phyloP scores from a whole-genome alignment of 1,284 basidiomycete genomes.

The Ganoderma resinaceum region DNA sequence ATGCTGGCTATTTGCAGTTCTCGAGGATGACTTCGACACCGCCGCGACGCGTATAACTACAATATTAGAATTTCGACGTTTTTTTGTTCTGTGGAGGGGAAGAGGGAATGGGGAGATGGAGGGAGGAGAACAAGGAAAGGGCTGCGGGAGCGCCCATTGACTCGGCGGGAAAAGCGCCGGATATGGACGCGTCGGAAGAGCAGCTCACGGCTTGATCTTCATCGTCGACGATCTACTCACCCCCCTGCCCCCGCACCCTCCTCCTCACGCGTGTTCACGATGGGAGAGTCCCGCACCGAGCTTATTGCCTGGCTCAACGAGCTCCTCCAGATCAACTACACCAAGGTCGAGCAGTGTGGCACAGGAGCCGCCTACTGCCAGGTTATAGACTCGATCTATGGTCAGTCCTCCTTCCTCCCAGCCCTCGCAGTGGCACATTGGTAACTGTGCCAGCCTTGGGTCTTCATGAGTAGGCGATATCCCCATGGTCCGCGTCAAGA shows the following conservation, averaged over 20 bases:
- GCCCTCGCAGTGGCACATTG: constrained; percentile 8
- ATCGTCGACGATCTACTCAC: constrained; percentile 36
- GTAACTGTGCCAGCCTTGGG: constrained; percentile 16
- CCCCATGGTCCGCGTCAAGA: constrained; percentile 89
- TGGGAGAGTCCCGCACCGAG: constrained; percentile 81
- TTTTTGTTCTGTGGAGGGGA: not conserved
- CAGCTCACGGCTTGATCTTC: constrained; percentile 30
- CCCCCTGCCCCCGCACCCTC: constrained; percentile 6
- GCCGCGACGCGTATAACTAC: not conserved
- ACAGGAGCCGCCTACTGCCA: constrained; percentile 91
- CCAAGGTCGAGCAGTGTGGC: constrained; percentile 95
- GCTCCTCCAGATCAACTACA: constrained; percentile 89
- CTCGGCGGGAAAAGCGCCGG: constrained; percentile 14
- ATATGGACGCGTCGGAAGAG: constrained; percentile 24
- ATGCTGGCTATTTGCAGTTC: not conserved
- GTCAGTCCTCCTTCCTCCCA: constrained; percentile 50
- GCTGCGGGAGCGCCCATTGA: constrained; percentile 6
- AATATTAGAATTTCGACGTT: not conserved
- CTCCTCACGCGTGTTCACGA: constrained; percentile 34
- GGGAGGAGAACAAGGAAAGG: not conserved
- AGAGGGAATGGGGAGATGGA: not conserved
- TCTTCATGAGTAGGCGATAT: constrained; percentile 67
- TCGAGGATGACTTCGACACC: not conserved
- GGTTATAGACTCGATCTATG: constrained; percentile 92
- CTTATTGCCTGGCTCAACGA: constrained; percentile 95